Evolutionary conservation across 345 rosid genomes (phyloP).

Genomic region (Combretum micranthum): DNA sequence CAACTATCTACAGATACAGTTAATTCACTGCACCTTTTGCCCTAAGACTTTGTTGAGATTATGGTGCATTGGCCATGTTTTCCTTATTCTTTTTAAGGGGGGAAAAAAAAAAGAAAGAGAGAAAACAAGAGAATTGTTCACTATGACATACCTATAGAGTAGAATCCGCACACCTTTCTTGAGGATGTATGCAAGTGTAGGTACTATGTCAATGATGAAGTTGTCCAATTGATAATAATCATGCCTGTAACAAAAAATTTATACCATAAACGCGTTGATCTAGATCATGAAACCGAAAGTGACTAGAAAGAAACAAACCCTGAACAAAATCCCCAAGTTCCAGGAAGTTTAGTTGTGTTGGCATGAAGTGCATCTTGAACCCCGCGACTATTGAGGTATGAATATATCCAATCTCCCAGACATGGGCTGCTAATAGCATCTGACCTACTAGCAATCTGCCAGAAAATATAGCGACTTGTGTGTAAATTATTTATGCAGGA

Average conservation of each 20-base stretch:
- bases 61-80: neutral
- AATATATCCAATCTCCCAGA: slow-evolving; percentile 11
- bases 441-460: slow-evolving; percentile 16
- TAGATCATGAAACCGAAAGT: neutral
- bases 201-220: slow-evolving; percentile 14
- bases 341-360: slow-evolving; percentile 33
- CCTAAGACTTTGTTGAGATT: neutral
- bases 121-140: neutral
- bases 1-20: too few relatives aligned
- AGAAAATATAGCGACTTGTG: neutral
- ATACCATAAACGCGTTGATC: too few relatives aligned
- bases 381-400: slow-evolving; percentile 26
- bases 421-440: slow-evolving; percentile 18
- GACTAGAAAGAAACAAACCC: slow-evolving; percentile 19
- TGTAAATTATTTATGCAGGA: too few relatives aligned
- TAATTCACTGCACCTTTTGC: too few relatives aligned
- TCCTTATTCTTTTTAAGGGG: neutral
- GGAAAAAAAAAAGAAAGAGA: neutral
- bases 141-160: neutral
- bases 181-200: slow-evolving; percentile 1
- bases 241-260: slow-evolving; percentile 15
- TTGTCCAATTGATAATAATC: slow-evolving; percentile 23
- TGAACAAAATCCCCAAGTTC: slow-evolving; percentile 20
- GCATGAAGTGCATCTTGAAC: slow-evolving; percentile 38
- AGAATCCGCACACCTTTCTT: neutral